These are phyloP conservation scores for Eucalyptus regnans DNA, from an alignment of 345 rosid species.

Conservation along the genomic window DNA sequence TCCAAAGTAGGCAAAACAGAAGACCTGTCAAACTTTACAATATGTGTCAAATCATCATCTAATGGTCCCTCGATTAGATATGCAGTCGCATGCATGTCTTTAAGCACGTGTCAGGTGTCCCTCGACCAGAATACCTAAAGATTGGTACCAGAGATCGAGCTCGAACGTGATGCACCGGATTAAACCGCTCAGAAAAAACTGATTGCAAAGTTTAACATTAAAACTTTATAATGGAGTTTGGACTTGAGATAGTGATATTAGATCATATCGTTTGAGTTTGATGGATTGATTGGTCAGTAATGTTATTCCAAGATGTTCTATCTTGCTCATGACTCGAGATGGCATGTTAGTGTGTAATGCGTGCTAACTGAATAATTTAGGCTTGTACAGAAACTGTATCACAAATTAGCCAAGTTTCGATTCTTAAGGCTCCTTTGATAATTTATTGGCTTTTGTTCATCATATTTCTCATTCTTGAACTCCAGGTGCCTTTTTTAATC, in stretches of 20 bases:
- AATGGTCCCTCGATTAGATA: not conserved
- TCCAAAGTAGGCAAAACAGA: not conserved
- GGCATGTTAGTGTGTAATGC: not conserved
- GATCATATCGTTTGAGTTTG: not conserved
- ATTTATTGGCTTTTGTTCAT: not conserved
- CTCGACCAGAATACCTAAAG: not conserved
- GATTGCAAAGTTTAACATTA: not conserved
- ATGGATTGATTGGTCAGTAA: not conserved
- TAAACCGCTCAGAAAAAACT: not conserved
- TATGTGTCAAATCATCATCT: not conserved
- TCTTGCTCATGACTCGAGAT: not conserved
- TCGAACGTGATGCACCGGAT: not conserved
- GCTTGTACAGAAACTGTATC: not conserved
- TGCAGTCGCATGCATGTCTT: not conserved
- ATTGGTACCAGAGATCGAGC: not conserved
- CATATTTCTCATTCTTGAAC: not conserved
- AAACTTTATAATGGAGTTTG: not conserved
- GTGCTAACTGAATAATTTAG: not conserved
- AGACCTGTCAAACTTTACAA: not conserved
- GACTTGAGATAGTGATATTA: not conserved
- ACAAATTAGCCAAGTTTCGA: not conserved
- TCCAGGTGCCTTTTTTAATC: not conserved
- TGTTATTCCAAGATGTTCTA: not conserved
- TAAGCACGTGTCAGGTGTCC: not conserved
- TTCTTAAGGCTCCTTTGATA: not conserved